Evolutionary conservation across 495 filamentous ascomycete genomes (phyloP), one percentile per base, ranked within the genome.

Genomic region (Daldinia bambusicola): DNA sequence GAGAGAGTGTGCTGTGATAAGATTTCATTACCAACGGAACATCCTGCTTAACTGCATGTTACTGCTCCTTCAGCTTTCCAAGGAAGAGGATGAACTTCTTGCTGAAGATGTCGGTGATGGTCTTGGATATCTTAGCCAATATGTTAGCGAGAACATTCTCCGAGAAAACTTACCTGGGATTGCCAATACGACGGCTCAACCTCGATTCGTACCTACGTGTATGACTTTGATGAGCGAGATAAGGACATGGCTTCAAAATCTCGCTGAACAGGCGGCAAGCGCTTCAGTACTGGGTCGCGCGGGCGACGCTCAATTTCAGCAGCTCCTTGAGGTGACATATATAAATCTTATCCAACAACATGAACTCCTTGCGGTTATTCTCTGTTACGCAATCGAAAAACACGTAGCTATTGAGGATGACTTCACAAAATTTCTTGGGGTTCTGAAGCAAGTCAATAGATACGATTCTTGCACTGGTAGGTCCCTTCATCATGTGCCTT

Each of bases 21-120:
- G 87, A 60, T 98, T 95, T 79, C 95, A 99, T 74, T 85, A 91
- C 68, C 86, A 89, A 63, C 88, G 94, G 64, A 88, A 88, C 62
- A 91, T 89, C 75, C 74, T 97, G 8, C 86, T 98, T 26, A 91
- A 95, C 75, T 95, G 91, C 72, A 80, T 98, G 70, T 89, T 93
- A 60, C 82, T 97, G 20, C 84, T 92, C 30, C 81, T 94, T 61
- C 86, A 89, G 77, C 83, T 89, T 55, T 85, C 89, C 18, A 83
- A 86, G 14, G 86, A 90, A 62, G 83, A 86, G 16, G 88, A 93
- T 63, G 82, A 84, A 10, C 71, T 80, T 0, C 55, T 79, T 56
- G 75, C 82, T 53, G 74, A 78, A 60, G 74, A 78, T 14, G 43
- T 82, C 26, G 77, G 79, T 69, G 78, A 79, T 5, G 63, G 72